Conservation (phyloP, 768 basidiomycete genomes). For the Suillus lakei region DNA sequence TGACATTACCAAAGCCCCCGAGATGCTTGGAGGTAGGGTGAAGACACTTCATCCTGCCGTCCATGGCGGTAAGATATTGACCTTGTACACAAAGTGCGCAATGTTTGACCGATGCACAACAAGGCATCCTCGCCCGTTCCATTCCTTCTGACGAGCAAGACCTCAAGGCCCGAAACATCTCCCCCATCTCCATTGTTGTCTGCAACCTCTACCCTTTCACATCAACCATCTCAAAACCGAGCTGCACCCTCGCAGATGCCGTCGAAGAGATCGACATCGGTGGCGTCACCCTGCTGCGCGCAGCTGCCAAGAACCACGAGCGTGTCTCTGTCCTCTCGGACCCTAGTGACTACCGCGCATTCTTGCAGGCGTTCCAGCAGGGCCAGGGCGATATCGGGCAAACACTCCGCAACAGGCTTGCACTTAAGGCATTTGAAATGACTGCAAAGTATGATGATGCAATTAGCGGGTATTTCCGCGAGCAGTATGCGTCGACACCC, state of each 20-base stretch:
- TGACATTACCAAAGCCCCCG: slow-evolving; percentile 95
- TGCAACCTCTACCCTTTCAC: slow-evolving; percentile 99
- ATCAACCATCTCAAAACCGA: slow-evolving; percentile 84
- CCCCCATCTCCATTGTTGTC: slow-evolving; percentile 94
- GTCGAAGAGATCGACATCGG: slow-evolving; percentile 99
- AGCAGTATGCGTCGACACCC: slow-evolving; percentile 90
- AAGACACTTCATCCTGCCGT: slow-evolving; percentile 98
- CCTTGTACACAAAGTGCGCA: not conserved
- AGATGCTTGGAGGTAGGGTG: slow-evolving; percentile 98
- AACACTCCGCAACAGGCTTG: slow-evolving; percentile 74
- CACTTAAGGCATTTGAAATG: slow-evolving; percentile 97
- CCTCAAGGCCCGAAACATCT: slow-evolving; percentile 80
- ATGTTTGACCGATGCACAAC: slow-evolving; percentile 4
- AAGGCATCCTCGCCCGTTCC: slow-evolving; percentile 92
- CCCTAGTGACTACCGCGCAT: slow-evolving; percentile 83
- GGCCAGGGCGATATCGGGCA: slow-evolving; percentile 78
- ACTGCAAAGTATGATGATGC: slow-evolving; percentile 95
- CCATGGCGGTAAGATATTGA: slow-evolving; percentile 76
- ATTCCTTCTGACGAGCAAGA: slow-evolving; percentile 92
- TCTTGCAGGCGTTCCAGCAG: slow-evolving; percentile 77
- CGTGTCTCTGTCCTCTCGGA: slow-evolving; percentile 90
- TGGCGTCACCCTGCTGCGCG: slow-evolving; percentile 95
- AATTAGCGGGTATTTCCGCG: slow-evolving; percentile 95
- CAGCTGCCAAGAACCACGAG: slow-evolving; percentile 97
- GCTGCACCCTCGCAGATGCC: slow-evolving; percentile 88